These are phyloP conservation scores for Pichia sp. DNA, from an alignment of 1,139 yeast genomes.

Conservation along the genomic window DNA sequence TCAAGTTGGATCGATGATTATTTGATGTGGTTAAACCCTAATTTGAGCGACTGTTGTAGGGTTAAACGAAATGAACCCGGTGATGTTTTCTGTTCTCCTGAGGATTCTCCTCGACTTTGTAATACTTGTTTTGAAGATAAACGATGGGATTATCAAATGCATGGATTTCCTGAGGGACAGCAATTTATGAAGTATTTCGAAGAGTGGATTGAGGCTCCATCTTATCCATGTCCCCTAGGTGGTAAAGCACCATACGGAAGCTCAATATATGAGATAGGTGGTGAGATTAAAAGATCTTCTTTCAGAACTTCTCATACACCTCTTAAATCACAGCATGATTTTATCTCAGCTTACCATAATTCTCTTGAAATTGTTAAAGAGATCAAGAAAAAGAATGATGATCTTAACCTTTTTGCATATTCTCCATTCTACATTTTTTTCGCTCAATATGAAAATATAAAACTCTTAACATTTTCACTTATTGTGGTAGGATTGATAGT, in stretches of 20 bases:
- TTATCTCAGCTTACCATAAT: conserved; percentile 69
- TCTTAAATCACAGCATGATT: conserved; percentile 74
- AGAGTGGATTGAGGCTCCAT: conserved; percentile 74
- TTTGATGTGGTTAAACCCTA: conserved; percentile 80
- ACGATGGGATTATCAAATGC: conserved; percentile 67
- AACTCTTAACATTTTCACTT: conserved; percentile 48
- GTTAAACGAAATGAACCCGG: conserved; percentile 36
- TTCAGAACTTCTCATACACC: conserved; percentile 82
- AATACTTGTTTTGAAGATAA: conserved; percentile 58
- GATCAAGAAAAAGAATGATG: conserved; percentile 35
- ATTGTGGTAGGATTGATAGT: conserved; percentile 48
- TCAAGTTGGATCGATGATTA: conserved; percentile 93
- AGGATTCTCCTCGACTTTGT: conserved; percentile 66
- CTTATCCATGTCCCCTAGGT: conserved; percentile 91
- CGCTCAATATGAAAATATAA: conserved; percentile 72
- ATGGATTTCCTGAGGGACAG: conserved; percentile 69
- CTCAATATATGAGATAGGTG: conserved; percentile 39
- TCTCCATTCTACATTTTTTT: conserved; percentile 90
- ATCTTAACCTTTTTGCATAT: conserved; percentile 72
- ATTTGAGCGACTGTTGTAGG: conserved; percentile 79
- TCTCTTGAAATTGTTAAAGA: conserved; percentile 64
- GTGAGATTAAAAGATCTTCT: conserved; percentile 47
- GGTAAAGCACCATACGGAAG: conserved; percentile 87
- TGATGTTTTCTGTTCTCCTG: conserved; percentile 54
- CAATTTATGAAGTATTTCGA: conserved; percentile 64